These are phyloP conservation scores for Melaleuca quinquenervia DNA, from an alignment of 345 rosid genomes.

Conservation along the genomic window DNA sequence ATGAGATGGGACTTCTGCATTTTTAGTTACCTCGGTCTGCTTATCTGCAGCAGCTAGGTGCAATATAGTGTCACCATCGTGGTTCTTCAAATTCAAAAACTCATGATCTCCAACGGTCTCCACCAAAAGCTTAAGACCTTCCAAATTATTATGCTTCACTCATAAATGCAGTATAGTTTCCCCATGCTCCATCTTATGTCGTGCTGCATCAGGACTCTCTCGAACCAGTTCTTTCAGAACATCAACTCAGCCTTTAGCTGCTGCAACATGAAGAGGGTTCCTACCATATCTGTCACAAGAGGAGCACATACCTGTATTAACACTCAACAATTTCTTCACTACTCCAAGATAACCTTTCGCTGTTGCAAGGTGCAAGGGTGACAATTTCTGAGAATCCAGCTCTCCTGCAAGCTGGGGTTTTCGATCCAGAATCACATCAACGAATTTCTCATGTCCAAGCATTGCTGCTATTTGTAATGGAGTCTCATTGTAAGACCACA, in stretches of 20 bases:
- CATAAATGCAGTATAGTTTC: background rate
- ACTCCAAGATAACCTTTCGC: conserved; percentile 1
- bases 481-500: background rate
- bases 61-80: background rate
- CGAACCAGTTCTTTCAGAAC: background rate
- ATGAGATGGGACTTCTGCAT: too few relatives aligned
- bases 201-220: background rate
- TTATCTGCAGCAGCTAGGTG: conserved; percentile 1
- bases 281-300: conserved; percentile 4
- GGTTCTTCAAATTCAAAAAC: background rate
- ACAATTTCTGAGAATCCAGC: background rate
- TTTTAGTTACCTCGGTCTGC: conserved; percentile 6
- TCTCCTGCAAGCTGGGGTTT: conserved; percentile 1
- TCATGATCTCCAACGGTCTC: background rate
- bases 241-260: conserved; percentile 4
- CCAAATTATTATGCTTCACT: background rate
- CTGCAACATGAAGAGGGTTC: conserved; percentile 8
- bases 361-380: conserved; percentile 11
- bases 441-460: conserved; percentile 4
- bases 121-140: background rate
- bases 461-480: conserved; percentile 7
- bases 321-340: background rate
- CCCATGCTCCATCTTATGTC: background rate
- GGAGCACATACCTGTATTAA: background rate
- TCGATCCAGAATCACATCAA: background rate